A percentile compares a stretch with the other conserved stretches of the same genome.
phyloP scores from a whole-genome alignment of 2,329 filamentous ascomycete species.

The Talaromyces rugulosus region DNA sequence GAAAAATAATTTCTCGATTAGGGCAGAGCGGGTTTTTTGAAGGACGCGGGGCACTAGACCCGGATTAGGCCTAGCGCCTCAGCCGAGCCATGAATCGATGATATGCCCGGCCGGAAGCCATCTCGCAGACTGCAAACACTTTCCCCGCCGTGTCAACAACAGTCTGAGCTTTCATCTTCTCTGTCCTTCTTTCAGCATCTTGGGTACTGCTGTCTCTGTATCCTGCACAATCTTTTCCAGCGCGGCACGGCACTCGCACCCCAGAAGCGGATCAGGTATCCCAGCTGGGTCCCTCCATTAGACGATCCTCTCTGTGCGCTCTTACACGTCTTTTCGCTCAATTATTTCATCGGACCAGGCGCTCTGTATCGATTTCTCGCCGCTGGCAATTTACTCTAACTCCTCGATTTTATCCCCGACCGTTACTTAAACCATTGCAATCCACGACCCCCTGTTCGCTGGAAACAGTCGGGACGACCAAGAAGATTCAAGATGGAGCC shows the following conservation, averaged over 20 bases:
- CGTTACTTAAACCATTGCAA: not conserved
- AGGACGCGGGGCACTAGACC: conserved; percentile 9
- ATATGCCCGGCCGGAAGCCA: conserved; percentile 12
- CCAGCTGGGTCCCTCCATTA: not conserved
- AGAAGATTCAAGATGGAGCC: conserved; percentile 6
- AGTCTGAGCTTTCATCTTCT: not conserved
- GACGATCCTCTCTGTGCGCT: not conserved
- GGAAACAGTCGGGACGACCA: not conserved
- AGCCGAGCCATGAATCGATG: conserved; percentile 1
- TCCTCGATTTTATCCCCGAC: not conserved
- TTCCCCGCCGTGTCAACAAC: not conserved
- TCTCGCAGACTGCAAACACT: not conserved
- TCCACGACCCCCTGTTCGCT: not conserved
- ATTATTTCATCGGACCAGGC: not conserved
- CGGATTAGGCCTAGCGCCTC: conserved; percentile 6
- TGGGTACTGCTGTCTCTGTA: not conserved
- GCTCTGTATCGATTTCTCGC: not conserved
- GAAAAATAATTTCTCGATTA: conserved; percentile 8
- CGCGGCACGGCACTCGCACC: not conserved
- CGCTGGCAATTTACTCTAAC: not conserved
- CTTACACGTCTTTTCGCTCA: not conserved
- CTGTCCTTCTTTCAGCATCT: not conserved
- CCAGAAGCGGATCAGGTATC: not conserved
- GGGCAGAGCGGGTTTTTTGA: conserved; percentile 14
- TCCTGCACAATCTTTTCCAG: not conserved